phyloP scores from a whole-genome alignment of 73 alveolate genomes.

The Paramecium sonneborni region DNA sequence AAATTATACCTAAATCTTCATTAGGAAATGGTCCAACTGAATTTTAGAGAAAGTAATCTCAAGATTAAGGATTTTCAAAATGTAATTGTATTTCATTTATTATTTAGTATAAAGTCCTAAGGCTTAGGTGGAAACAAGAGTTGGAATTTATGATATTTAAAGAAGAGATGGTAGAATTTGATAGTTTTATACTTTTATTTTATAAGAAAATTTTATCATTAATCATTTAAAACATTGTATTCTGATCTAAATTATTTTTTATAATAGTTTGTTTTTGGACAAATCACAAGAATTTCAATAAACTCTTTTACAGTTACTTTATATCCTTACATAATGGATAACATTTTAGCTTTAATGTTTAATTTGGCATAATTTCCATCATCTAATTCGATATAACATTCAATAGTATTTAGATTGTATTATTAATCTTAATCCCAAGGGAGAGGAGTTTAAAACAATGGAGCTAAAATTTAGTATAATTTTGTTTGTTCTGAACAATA shows the following conservation, averaged over 20 bases:
- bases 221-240: neutral
- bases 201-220: neutral
- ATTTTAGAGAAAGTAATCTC: neutral
- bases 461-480: slow-evolving; percentile 22
- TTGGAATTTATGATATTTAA: neutral
- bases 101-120: neutral
- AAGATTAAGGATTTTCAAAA: neutral
- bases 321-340: neutral
- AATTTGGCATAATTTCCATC: slow-evolving; percentile 40
- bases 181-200: neutral
- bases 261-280: neutral
- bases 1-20: neutral
- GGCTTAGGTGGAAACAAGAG: neutral
- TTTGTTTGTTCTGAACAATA: slow-evolving; percentile 29
- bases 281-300: neutral
- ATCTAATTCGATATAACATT: slow-evolving; percentile 60
- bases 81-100: neutral
- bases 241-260: slow-evolving; percentile 9
- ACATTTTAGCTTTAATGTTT: neutral
- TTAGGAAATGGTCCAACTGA: neutral
- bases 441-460: slow-evolving; percentile 46
- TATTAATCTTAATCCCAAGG: slow-evolving; percentile 62
- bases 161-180: neutral
- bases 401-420: slow-evolving; percentile 38
- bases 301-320: neutral